These are phyloP conservation scores for Dictyostelium firmibasis DNA, from an alignment of 78 protist species.

Conservation along the genomic window DNA sequence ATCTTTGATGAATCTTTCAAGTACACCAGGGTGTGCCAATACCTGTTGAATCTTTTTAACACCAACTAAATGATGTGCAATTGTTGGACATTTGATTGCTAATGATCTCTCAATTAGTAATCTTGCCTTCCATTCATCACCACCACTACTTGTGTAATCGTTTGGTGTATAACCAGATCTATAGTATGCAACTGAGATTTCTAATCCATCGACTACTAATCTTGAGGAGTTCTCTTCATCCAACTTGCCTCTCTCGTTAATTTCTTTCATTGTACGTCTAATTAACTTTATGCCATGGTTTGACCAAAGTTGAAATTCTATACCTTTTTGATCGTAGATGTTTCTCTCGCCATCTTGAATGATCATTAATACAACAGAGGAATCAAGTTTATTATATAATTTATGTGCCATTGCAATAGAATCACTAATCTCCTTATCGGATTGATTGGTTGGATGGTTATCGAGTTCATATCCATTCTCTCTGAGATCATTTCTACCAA, in stretches of 20 bases:
- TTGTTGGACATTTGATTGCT: constrained; percentile 93
- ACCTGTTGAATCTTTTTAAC: constrained; percentile 94
- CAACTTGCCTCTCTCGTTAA: constrained; percentile 6
- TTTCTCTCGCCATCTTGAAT: constrained; percentile 89
- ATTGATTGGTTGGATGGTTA: constrained; percentile 59
- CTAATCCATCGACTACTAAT: constrained; percentile 43
- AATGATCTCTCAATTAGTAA: constrained; percentile 79
- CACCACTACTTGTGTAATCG: constrained; percentile 87
- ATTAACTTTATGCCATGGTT: constrained; percentile 44
- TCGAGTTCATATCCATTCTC: not conserved
- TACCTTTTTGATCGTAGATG: constrained; percentile 83
- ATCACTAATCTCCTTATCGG: constrained; percentile 11
- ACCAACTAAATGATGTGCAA: constrained; percentile 92
- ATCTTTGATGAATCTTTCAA: constrained; percentile 54
- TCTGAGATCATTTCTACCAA: not conserved
- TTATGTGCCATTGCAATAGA: constrained; percentile 56
- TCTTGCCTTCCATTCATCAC: constrained; percentile 91
- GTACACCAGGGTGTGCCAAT: constrained; percentile 63
- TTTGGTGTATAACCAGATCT: constrained; percentile 95
- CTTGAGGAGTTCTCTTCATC: not conserved
- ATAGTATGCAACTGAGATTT: constrained; percentile 87
- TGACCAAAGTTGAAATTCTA: constrained; percentile 75
- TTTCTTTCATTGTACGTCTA: constrained; percentile 70
- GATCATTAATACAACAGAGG: constrained; percentile 81
- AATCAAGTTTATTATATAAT: not conserved